Conservation (phyloP, 352 stramenopile species). For the Phytophthora aleatoria region DNA sequence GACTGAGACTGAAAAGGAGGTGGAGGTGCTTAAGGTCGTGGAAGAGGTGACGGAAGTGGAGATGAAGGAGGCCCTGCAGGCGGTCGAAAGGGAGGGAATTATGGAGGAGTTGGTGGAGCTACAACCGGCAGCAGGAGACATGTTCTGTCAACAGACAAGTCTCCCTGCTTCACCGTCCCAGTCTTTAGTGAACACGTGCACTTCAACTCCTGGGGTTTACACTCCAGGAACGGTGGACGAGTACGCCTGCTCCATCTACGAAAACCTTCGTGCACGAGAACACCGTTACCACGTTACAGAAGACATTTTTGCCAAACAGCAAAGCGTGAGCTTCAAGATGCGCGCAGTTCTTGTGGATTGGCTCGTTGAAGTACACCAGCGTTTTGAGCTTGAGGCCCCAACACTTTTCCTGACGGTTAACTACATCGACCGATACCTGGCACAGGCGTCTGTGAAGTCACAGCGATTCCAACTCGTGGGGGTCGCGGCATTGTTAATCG, state of each 20-base stretch:
- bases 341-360: slow-evolving; percentile 76
- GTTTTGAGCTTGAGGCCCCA: slow-evolving; percentile 97
- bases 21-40: slow-evolving; percentile 12
- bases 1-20: slow-evolving; percentile 13
- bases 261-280: slow-evolving; percentile 49
- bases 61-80: slow-evolving; percentile 3
- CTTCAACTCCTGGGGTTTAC: slow-evolving; percentile 25
- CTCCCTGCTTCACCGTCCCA: slow-evolving; percentile 5
- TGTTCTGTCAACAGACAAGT: slow-evolving; percentile 28
- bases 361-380: slow-evolving; percentile 96
- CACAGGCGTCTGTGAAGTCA: slow-evolving; percentile 85
- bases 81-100: slow-evolving; percentile 11
- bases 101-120: slow-evolving; percentile 22
- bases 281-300: slow-evolving; percentile 51
- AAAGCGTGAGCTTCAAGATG: slow-evolving; percentile 63
- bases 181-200: slow-evolving; percentile 1
- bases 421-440: slow-evolving; percentile 98
- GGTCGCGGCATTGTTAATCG: slow-evolving; percentile 94
- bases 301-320: slow-evolving; percentile 58
- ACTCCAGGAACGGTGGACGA: slow-evolving; percentile 50
- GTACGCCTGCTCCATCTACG: slow-evolving; percentile 60
- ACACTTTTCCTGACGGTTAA: slow-evolving; percentile 99
- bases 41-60: slow-evolving; percentile 22
- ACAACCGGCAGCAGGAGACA: slow-evolving; percentile 16
- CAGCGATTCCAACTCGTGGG: slow-evolving; percentile 98